Evolutionary conservation across 768 basidiomycete genomes (phyloP).

Genomic region (Pholiota molesta): DNA sequence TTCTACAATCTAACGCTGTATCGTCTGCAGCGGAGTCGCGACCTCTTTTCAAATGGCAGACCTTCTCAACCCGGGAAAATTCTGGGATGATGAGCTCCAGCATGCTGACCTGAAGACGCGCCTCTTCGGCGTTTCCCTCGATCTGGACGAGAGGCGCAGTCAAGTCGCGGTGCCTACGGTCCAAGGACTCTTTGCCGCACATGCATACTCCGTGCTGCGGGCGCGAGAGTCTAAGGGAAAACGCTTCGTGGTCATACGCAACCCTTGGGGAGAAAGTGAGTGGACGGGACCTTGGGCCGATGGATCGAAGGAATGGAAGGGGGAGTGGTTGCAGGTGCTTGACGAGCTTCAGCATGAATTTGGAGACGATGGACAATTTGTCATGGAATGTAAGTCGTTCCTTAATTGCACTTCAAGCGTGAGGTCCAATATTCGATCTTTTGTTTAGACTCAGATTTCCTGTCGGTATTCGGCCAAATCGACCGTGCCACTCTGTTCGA

Average conservation of each 20-base stretch:
- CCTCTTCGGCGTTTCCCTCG: constrained; percentile 45
- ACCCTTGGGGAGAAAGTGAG: constrained; percentile 46
- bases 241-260: constrained; percentile 33
- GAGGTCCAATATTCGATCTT: not conserved
- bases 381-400: constrained; percentile 40
- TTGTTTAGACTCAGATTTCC: constrained; percentile 34
- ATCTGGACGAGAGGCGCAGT: constrained; percentile 24
- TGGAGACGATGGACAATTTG: constrained; percentile 43
- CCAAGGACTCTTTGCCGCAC: constrained; percentile 34
- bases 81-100: constrained; percentile 54
- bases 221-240: constrained; percentile 40
- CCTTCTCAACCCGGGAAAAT: constrained; percentile 47
- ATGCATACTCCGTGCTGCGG: constrained; percentile 45
- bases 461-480: constrained; percentile 37
- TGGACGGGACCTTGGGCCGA: constrained; percentile 48
- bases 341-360: constrained; percentile 36
- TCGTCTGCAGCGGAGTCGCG: constrained; percentile 35
- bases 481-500: constrained; percentile 44
- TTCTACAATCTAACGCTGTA: not conserved
- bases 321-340: constrained; percentile 40
- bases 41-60: constrained; percentile 34
- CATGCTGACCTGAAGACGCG: constrained; percentile 43
- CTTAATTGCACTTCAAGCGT: not conserved
- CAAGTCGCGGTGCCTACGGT: constrained; percentile 16
- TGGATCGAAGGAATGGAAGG: constrained; percentile 45